Conservation (phyloP, 139 green algal genomes). For the Gonium pectorale region DNA sequence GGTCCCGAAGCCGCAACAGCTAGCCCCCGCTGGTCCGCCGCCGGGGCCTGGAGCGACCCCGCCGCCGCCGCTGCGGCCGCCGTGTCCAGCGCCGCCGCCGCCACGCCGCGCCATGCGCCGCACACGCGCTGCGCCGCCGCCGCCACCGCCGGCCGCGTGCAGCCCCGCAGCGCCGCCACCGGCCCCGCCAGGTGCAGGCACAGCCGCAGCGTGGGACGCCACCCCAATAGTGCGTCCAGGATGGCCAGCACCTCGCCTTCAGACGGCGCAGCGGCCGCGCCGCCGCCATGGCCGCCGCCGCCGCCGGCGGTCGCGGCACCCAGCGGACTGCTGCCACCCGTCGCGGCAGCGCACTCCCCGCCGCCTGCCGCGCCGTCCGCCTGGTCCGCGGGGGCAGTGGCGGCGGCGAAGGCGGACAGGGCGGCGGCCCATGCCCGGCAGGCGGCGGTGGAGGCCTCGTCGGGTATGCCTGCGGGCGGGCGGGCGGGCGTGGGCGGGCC, state of each 20-base stretch:
- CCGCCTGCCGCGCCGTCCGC: not conserved
- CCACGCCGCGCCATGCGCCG: not conserved
- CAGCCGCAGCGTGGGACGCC: slow-evolving; percentile 1
- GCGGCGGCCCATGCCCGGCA: not conserved
- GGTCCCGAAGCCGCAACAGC: no score
- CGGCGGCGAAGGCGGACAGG: not conserved
- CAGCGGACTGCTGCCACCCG: not conserved
- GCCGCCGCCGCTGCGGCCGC: not conserved
- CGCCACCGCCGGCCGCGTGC: not conserved
- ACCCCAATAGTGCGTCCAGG: not conserved
- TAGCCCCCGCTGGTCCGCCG: no score
- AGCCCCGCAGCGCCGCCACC: not conserved
- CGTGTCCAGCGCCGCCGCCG: slow-evolving; percentile 21
- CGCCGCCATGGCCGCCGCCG: not conserved
- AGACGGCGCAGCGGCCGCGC: not conserved
- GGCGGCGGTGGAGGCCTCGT: not conserved
- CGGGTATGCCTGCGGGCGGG: not conserved
- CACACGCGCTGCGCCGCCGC: not conserved
- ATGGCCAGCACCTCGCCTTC: slow-evolving; percentile 1
- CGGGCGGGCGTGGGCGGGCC: no score
- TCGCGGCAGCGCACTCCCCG: not conserved
- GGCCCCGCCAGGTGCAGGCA: not conserved
- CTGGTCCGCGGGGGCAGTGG: not conserved
- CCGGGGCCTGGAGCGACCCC: no score
- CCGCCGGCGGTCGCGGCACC: not conserved